Percentiles rank a stretch among this genome's conserved stretches.
phyloP scores from a whole-genome alignment of 2,329 filamentous ascomycete species.

The Hypoxylon sp. region DNA sequence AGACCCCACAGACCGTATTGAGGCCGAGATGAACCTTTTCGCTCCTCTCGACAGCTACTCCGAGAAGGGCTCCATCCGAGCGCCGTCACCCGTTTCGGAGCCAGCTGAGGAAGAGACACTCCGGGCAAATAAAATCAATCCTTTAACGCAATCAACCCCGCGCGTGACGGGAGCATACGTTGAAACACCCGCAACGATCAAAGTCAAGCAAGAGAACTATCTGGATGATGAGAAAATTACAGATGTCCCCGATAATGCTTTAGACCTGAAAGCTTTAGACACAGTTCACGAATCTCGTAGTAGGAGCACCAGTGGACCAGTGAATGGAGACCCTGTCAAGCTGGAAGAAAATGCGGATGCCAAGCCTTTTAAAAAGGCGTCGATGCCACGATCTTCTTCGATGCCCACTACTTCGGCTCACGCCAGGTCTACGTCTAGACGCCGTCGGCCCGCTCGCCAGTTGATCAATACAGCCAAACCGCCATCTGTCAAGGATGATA shows the following conservation, averaged over 20 bases:
- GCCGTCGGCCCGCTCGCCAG: constrained; percentile 55
- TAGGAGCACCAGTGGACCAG: constrained; percentile 26
- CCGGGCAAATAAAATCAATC: constrained; percentile 54
- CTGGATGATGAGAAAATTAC: constrained; percentile 14
- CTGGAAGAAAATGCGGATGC: constrained; percentile 7
- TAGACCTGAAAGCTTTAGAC: too few relatives aligned
- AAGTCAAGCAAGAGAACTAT: constrained; percentile 39
- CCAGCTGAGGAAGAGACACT: constrained; percentile 57
- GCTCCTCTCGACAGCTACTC: constrained; percentile 63
- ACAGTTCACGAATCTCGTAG: too few relatives aligned
- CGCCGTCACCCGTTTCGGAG: constrained; percentile 53
- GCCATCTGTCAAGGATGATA: constrained; percentile 64
- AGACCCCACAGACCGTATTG: constrained; percentile 65
- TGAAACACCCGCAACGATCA: constrained; percentile 61
- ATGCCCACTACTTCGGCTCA: constrained; percentile 45
- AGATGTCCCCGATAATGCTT: constrained; percentile 2
- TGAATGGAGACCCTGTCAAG: constrained; percentile 20
- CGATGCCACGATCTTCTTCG: constrained; percentile 39
- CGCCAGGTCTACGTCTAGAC: constrained; percentile 53
- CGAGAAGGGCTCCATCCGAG: constrained; percentile 62
- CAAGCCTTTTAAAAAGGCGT: constrained; percentile 13
- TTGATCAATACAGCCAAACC: constrained; percentile 63
- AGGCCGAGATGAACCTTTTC: constrained; percentile 65
- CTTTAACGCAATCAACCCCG: constrained; percentile 61
- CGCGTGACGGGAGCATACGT: constrained; percentile 64